A percentile compares a stretch with the other conserved stretches of the same genome.
Conservation (phyloP, 495 filamentous ascomycete species). For the Tuber brumale region DNA sequence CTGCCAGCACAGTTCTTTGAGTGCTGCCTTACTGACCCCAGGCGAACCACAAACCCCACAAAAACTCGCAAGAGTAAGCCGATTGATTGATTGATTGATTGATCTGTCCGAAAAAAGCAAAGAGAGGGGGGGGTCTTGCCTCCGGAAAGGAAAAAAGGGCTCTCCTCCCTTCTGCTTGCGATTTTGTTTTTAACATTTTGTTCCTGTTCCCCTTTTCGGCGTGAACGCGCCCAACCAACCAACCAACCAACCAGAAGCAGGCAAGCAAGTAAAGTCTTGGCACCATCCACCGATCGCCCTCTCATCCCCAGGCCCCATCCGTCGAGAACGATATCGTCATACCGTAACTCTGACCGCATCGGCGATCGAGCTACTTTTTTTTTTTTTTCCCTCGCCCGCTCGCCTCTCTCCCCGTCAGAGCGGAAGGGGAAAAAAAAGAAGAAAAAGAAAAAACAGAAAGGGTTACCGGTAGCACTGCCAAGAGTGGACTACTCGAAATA, state of each 20-base stretch:
- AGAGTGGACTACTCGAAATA: not conserved
- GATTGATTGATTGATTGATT: not conserved
- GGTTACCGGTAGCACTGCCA: not conserved
- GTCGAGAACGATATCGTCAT: not conserved
- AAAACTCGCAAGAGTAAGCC: slow-evolving; percentile 1
- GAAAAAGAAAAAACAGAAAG: not conserved
- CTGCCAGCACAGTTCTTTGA: not conserved
- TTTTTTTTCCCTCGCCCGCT: not conserved
- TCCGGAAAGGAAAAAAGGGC: not conserved
- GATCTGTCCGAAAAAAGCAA: not conserved
- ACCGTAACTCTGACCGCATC: not conserved
- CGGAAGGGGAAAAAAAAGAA: not conserved
- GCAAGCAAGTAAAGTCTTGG: not conserved
- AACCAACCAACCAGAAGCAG: not conserved
- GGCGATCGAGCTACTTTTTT: not conserved
- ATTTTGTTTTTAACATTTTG: not conserved
- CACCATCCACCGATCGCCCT: not conserved
- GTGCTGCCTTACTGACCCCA: slow-evolving; percentile 3
- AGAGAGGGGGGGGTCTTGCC: not conserved
- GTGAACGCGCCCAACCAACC: not conserved
- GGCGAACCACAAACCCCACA: slow-evolving; percentile 5
- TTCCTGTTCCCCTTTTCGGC: not conserved
- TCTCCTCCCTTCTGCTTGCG: not conserved
- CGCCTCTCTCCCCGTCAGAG: not conserved
- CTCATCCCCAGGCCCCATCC: not conserved